A percentile compares a stretch with the other conserved stretches of the same genome.
These are phyloP conservation scores for Solanum clarkiae DNA, from an alignment of 257 asterid genomes.

Conservation along the genomic window DNA sequence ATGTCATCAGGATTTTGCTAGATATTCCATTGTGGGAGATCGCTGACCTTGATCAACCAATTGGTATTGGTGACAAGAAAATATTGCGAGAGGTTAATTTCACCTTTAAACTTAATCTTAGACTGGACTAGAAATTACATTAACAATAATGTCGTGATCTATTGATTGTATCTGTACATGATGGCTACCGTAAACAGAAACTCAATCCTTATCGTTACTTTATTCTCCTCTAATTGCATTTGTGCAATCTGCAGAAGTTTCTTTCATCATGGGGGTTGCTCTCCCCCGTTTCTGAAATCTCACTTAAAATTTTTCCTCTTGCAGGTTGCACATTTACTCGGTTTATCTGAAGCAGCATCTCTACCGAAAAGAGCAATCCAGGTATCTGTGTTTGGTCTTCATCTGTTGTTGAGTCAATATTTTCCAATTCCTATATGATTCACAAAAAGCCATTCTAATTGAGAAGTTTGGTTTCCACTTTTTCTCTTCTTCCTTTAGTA, in stretches of 20 bases:
- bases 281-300: neutral
- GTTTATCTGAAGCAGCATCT: slow-evolving; percentile 62
- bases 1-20: slow-evolving; percentile 69
- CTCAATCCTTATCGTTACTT: neutral
- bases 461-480: neutral
- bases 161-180: neutral
- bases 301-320: neutral
- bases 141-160: neutral
- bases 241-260: neutral
- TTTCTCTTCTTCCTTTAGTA: neutral
- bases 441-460: neutral
- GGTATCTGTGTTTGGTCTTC: slow-evolving; percentile 23
- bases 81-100: slow-evolving; percentile 67
- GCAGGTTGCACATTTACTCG: slow-evolving; percentile 79
- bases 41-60: slow-evolving; percentile 79
- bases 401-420: neutral
- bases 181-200: neutral
- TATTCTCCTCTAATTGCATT: neutral
- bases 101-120: neutral
- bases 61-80: slow-evolving; percentile 83
- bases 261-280: neutral
- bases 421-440: neutral
- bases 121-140: neutral
- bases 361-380: slow-evolving; percentile 95
- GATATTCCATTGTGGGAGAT: slow-evolving; percentile 91